phyloP scores from a whole-genome alignment of 768 basidiomycete genomes.

The Panellus pusillus region DNA sequence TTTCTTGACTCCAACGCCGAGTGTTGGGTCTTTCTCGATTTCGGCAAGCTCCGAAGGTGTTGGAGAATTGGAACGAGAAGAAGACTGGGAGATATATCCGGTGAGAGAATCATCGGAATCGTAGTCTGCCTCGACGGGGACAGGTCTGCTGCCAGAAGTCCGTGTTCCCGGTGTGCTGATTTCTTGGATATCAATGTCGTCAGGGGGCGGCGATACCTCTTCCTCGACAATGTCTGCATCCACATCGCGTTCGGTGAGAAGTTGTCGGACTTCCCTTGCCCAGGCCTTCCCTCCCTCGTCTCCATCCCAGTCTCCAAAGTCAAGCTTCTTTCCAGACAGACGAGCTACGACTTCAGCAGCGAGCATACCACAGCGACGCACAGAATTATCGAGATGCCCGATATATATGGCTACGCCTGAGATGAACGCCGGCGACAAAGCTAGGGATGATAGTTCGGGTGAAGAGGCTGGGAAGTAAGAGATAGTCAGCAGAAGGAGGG shows the following conservation, averaged over 20 bases:
- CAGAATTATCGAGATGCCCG: conserved; percentile 67
- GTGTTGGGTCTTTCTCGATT: conserved; percentile 82
- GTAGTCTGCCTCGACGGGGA: conserved; percentile 34
- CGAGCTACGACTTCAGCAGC: conserved; percentile 79
- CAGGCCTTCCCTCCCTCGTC: conserved; percentile 64
- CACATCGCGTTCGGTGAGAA: conserved; percentile 52
- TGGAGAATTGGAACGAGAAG: conserved; percentile 77
- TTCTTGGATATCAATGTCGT: conserved; percentile 8
- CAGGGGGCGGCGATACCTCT: conserved; percentile 5
- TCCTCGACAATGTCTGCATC: conserved; percentile 40
- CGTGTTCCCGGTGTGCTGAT: conserved; percentile 8
- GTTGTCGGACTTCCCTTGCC: conserved; percentile 58
- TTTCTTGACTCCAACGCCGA: conserved; percentile 69
- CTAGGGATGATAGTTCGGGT: conserved; percentile 42
- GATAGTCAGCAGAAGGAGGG: conserved; percentile 63
- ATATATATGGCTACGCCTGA: conserved; percentile 73
- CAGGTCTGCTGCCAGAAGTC: conserved; percentile 18
- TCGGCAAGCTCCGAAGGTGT: conserved; percentile 79
- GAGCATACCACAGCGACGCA: conserved; percentile 91
- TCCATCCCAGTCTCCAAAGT: conserved; percentile 86
- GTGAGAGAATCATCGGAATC: conserved; percentile 87
- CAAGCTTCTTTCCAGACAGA: conserved; percentile 60
- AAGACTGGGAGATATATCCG: conserved; percentile 70
- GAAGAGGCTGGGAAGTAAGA: conserved; percentile 62
- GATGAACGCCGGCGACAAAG: conserved; percentile 63